A percentile compares a stretch with the other conserved stretches of the same genome.
phyloP scores from a whole-genome alignment of 805 yeast genomes.

The Lipomyces kockii region DNA sequence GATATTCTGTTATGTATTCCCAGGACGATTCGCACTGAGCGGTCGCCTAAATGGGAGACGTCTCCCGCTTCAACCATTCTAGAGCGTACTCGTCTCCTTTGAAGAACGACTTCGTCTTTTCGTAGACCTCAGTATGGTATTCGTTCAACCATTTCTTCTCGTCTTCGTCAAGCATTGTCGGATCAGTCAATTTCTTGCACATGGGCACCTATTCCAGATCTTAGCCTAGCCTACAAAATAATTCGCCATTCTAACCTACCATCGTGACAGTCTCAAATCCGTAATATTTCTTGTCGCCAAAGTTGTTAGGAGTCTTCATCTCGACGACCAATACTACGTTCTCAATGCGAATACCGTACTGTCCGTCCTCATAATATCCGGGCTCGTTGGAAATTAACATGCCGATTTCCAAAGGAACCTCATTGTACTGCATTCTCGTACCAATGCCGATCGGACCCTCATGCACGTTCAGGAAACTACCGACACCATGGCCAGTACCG shows the following conservation, averaged over 20 bases:
- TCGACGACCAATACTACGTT: conserved; percentile 68
- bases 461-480: conserved; percentile 86
- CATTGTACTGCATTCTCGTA: conserved; percentile 50
- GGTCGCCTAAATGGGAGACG: conserved; percentile 41
- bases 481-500: conserved; percentile 99
- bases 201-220: conserved; percentile 58
- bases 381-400: conserved; percentile 90
- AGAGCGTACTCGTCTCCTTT: conserved; percentile 64
- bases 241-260: conserved; percentile 34
- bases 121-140: conserved; percentile 65
- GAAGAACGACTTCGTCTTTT: conserved; percentile 55
- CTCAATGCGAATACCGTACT: conserved; percentile 88
- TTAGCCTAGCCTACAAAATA: neutral
- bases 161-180: conserved; percentile 55
- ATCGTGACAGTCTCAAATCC: conserved; percentile 83
- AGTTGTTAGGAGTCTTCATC: conserved; percentile 50
- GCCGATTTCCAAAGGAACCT: conserved; percentile 63
- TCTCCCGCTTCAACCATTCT: conserved; percentile 74
- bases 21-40: neutral
- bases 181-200: conserved; percentile 75
- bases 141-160: conserved; percentile 72
- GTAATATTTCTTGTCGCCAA: conserved; percentile 61
- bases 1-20: neutral
- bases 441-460: conserved; percentile 92
- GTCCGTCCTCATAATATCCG: conserved; percentile 89